Evolutionary conservation across 148 eudicot species (phyloP).

Genomic region (Dysphania ambrosioides): DNA sequence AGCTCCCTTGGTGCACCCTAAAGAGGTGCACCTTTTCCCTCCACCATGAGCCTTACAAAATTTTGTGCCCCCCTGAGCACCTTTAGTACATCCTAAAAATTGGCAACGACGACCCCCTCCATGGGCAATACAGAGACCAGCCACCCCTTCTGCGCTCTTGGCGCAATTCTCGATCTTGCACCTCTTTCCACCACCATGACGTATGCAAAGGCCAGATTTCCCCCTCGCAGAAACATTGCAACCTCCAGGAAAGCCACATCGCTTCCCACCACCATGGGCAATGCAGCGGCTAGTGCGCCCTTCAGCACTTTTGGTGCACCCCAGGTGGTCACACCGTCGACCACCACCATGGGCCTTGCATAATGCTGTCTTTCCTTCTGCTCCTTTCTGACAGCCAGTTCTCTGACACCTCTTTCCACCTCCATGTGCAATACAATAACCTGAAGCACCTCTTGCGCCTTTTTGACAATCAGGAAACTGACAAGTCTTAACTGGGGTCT

Average conservation of each 20-base stretch:
- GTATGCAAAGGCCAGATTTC: constrained; percentile 70
- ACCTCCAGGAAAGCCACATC: constrained; percentile 52
- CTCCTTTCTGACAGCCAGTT: constrained; percentile 66
- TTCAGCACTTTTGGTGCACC: constrained; percentile 81
- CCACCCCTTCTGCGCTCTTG: constrained; percentile 65
- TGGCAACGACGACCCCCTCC: constrained; percentile 88
- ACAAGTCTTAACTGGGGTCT: constrained; percentile 45
- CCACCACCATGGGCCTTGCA: constrained; percentile 88
- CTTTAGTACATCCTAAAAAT: constrained; percentile 51
- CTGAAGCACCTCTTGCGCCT: constrained; percentile 79
- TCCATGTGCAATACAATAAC: constrained; percentile 69
- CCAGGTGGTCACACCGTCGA: constrained; percentile 55
- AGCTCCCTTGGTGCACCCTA: constrained; percentile 71
- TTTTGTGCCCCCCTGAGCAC: constrained; percentile 79
- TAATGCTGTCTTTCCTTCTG: constrained; percentile 67
- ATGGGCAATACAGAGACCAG: constrained; percentile 70
- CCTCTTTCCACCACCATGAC: constrained; percentile 83
- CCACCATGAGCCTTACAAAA: constrained; percentile 82
- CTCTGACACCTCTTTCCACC: constrained; percentile 70
- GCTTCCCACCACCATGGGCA: constrained; percentile 74
- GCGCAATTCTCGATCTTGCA: constrained; percentile 60
- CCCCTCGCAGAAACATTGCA: constrained; percentile 74
- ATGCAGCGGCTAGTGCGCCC: constrained; percentile 69
- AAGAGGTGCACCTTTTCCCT: constrained; percentile 61
- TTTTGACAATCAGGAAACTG: constrained; percentile 50